These are phyloP conservation scores for carrot (Daucus carota) DNA, from an alignment of 129 eudicot genomes.

Conservation along the genomic window DNA sequence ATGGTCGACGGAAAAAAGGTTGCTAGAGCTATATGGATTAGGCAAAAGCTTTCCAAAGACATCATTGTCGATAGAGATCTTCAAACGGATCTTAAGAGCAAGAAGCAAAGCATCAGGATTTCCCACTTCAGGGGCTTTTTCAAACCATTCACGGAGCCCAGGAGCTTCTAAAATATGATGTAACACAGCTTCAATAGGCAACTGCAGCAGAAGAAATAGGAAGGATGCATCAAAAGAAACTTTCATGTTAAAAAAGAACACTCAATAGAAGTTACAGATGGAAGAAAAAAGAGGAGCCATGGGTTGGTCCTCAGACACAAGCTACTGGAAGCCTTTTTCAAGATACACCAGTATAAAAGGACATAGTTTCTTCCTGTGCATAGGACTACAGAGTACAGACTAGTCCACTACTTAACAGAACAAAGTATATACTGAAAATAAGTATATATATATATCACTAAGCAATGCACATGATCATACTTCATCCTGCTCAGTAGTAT, in stretches of 20 bases:
- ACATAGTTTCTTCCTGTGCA: not conserved
- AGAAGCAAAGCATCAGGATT: conserved; percentile 90
- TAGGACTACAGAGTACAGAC: not conserved
- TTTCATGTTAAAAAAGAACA: not conserved
- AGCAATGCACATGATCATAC: not conserved
- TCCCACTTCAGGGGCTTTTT: conserved; percentile 72
- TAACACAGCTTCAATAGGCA: conserved; percentile 55
- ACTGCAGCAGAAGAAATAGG: conserved; percentile 34
- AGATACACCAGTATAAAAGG: not conserved
- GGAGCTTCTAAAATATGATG: conserved; percentile 70
- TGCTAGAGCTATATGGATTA: conserved; percentile 46
- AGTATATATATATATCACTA: not conserved
- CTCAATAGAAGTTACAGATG: not conserved
- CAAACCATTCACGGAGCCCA: conserved; percentile 83
- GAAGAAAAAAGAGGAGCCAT: not conserved
- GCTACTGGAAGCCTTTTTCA: too few relatives aligned
- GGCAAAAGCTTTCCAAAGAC: conserved; percentile 69
- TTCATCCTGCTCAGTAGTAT: not conserved
- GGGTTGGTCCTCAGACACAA: not conserved
- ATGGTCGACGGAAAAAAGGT: conserved; percentile 53
- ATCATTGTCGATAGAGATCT: conserved; percentile 45
- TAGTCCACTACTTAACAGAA: not conserved
- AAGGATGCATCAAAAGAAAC: not conserved
- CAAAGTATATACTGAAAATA: not conserved
- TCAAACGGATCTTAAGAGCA: conserved; percentile 65